Conservation (phyloP, 345 rosid genomes). For the Durio zibethinus region DNA sequence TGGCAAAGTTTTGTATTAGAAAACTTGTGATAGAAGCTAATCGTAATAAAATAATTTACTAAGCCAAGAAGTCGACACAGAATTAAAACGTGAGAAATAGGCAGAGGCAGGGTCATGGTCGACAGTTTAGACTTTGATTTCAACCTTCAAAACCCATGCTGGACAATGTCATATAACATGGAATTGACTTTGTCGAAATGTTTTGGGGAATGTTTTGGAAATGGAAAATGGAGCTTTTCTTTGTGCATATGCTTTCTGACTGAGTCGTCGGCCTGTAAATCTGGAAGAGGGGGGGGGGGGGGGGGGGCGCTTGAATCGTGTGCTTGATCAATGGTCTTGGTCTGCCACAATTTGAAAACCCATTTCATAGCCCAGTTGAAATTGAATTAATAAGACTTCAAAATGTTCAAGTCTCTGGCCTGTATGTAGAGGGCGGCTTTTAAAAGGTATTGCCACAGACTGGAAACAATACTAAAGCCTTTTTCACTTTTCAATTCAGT, state of each 20-base stretch:
- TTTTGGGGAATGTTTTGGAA: background rate
- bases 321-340: background rate
- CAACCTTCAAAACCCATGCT: background rate
- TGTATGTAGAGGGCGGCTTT: background rate
- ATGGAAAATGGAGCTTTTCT: background rate
- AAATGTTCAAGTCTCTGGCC: background rate
- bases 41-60: background rate
- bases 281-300: too few species aligned
- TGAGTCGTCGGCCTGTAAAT: background rate
- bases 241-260: background rate
- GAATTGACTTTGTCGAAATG: background rate
- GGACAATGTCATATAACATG: background rate
- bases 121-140: slow-evolving; percentile 13
- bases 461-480: too few species aligned
- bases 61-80: background rate
- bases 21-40: background rate
- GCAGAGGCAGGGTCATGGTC: slow-evolving; percentile 11
- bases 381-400: background rate
- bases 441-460: background rate
- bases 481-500: too few species aligned
- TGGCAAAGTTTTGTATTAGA: background rate
- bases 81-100: background rate
- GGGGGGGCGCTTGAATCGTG: background rate
- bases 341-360: background rate
- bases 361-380: background rate